Evolutionary conservation across 495 filamentous ascomycete species (phyloP), one percentile per base, ranked within the genome.

Genomic region (Podospora anserina): DNA sequence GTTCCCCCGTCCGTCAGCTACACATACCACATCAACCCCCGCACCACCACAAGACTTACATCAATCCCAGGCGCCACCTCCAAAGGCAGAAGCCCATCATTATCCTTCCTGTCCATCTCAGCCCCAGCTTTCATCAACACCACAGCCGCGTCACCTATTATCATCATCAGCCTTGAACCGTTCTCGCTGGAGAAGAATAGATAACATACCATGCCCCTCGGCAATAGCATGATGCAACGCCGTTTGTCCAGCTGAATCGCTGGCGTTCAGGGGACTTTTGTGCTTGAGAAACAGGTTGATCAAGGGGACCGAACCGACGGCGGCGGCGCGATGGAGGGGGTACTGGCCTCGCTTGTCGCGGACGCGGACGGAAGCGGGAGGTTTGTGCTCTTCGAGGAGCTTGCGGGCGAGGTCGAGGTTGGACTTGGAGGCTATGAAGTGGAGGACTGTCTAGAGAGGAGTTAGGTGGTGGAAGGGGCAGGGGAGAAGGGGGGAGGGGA

Each of bases 201-300:
- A 2, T 32, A 20, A 64, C 76, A 57, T 69, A 86, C 84, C 95
- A 77, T 97, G 94, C 0, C 95, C 95, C 78, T 99, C 95, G 0
- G 92, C 91, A 68, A 97, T 86, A 2, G 91, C 95, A 81, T 99
- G 96, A 78, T 99, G 95, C 74, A 99, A 79, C 16, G 94, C 88
- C 44, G 96, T 98, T 67, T 91, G 83, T 1, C 94, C 94, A 65
- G 91, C 87, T 11, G 82, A 81, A 81, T 99, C 95, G n/a, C 89
- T 90, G 18, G 93, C 89, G 76, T 97, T 94, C 7, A 98, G 74
- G 1, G 96, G 93, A 68, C 91, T 94, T 65, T 87, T 87, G 68
- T 92, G 83, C 70, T 92, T 88, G 11, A 99, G 78, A 30, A 99
- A 80, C 49, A 93, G 72, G 70, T 91, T 90, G 53, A 97, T 82